Conservation (phyloP, 495 filamentous ascomycete genomes). For the Penicillium cosmopolitanum region DNA sequence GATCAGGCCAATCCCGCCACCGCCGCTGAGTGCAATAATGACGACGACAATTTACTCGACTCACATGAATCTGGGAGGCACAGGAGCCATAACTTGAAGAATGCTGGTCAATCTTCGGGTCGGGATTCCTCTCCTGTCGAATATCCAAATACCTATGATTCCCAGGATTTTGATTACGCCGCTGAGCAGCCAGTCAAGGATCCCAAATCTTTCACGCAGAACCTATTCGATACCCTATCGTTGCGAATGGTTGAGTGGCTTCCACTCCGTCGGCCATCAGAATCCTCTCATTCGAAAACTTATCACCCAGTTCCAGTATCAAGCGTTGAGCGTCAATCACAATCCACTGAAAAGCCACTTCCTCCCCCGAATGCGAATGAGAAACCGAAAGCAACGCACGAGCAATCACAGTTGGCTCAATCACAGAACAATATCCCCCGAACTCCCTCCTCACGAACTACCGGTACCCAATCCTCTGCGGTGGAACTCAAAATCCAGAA, state of each 20-base stretch:
- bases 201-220: conserved; percentile 82
- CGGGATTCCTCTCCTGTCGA: background rate
- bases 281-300: conserved; percentile 22
- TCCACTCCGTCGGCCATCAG: conserved; percentile 51
- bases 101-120: background rate
- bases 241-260: conserved; percentile 83
- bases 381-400: conserved; percentile 16
- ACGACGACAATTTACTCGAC: background rate
- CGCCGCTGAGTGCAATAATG: background rate
- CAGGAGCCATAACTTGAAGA: background rate
- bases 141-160: conserved; percentile 14
- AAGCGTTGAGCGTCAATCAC: conserved; percentile 14
- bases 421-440: conserved; percentile 24
- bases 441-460: conserved; percentile 38
- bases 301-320: conserved; percentile 3
- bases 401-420: conserved; percentile 5
- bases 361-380: conserved; percentile 12
- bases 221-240: conserved; percentile 76
- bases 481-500: conserved; percentile 44
- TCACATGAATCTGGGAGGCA: background rate
- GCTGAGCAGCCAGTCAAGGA: conserved; percentile 65
- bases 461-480: conserved; percentile 30
- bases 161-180: conserved; percentile 28
- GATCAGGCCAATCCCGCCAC: background rate
- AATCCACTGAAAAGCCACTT: conserved; percentile 13